phyloP scores from a whole-genome alignment of 192 early-diverging fungal species.

The Funneliformis geosporum region DNA sequence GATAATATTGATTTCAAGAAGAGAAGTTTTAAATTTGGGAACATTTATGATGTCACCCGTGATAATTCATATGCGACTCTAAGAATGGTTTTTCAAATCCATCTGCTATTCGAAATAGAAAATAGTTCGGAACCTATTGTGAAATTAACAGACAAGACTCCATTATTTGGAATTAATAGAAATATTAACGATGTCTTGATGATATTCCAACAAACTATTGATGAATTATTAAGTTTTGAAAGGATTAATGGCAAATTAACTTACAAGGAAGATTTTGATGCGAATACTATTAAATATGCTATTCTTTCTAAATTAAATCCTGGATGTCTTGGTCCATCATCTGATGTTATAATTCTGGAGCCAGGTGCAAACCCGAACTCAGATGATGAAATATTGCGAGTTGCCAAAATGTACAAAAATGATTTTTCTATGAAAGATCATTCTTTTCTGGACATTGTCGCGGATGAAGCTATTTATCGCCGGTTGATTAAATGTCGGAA shows the following conservation, averaged over 20 bases:
- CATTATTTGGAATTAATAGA: background rate
- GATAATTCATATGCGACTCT: background rate
- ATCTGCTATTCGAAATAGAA: background rate
- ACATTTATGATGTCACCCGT: background rate
- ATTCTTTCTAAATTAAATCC: background rate
- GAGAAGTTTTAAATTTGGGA: background rate
- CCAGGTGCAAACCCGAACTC: background rate
- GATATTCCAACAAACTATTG: too few relatives aligned
- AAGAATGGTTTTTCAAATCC: background rate
- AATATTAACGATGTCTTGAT: too few relatives aligned
- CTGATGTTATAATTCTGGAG: slow-evolving; percentile 11
- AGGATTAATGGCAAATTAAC: too few relatives aligned
- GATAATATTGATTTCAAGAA: slow-evolving; percentile 3
- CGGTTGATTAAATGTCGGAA: background rate
- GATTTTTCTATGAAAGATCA: background rate
- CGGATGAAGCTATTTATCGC: background rate
- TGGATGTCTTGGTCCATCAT: background rate
- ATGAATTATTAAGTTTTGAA: too few relatives aligned
- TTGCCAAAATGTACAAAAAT: slow-evolving; percentile 1
- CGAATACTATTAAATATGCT: background rate
- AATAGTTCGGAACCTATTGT: background rate
- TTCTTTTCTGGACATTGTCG: background rate
- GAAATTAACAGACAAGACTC: background rate
- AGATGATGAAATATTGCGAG: background rate
- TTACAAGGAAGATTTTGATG: background rate